These are phyloP conservation scores for Pelargonium australe DNA, from an alignment of 441 rosid genomes.

Conservation along the genomic window DNA sequence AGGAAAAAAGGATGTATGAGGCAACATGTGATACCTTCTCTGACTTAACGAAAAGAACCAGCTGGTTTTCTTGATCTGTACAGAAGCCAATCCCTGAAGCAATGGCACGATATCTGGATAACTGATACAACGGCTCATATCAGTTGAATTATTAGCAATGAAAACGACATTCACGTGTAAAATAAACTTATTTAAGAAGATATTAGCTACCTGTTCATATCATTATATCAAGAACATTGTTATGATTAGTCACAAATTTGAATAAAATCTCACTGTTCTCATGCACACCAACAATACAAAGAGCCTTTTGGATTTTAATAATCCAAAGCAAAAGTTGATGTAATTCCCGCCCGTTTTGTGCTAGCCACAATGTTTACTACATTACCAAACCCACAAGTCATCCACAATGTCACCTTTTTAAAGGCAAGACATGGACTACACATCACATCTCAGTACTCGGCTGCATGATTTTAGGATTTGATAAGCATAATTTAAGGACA, in stretches of 20 bases:
- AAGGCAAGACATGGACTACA: neutral
- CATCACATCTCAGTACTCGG: neutral
- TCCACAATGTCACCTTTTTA: neutral
- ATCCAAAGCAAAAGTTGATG: neutral
- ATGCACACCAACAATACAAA: neutral
- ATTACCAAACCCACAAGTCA: neutral
- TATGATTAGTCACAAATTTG: too few species aligned
- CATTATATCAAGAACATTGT: too few species aligned
- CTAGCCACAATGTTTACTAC: neutral
- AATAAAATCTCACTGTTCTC: neutral
- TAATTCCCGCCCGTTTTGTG: neutral
- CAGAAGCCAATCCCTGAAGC: conserved; percentile 21
- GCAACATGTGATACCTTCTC: neutral
- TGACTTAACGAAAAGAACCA: neutral
- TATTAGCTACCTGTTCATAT: neutral
- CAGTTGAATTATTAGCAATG: neutral
- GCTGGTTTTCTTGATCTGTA: neutral
- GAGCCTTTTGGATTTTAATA: too few species aligned
- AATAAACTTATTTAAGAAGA: conserved; percentile 10
- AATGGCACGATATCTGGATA: conserved; percentile 29
- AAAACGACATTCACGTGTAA: conserved; percentile 13
- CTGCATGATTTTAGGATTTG: conserved; percentile 9
- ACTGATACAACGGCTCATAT: conserved; percentile 27
- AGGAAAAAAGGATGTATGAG: neutral
- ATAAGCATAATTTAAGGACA: conserved; percentile 6